Base-by-base conservation (phyloP, 176 grass and related monocot species). In the Juncus effusus region DNA sequence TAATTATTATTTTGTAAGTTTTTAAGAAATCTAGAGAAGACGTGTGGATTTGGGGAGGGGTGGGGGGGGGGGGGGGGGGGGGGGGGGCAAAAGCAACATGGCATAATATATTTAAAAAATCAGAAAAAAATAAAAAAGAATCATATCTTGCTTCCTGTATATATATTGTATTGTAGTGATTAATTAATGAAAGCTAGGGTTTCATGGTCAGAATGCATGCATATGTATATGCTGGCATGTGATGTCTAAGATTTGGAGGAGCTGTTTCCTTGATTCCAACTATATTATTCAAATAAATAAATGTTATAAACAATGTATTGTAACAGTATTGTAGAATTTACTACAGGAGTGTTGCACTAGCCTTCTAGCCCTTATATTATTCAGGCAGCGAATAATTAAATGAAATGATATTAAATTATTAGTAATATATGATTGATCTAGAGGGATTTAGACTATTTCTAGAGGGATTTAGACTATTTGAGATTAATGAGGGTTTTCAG, bases 211-310 rank as follows among this genome's bases (percentile, higher is more conserved):
- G 40, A 53, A 42, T 40, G 19, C 47, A 59, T 65, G 59, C 47
- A 10, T 28, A 28, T 83, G 72, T 62, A 69, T 63, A 75, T 67
- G 59, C 64, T 77, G 53, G 82, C 80, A 95, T 90, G 80, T 86
- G 83, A 86, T 54, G 66, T 66, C 75, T 67, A 79, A 80, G 63
- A 40, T 61, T 76, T 74, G 60, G 76, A 73, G 75, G 72, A 73
- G 72, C 83, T 83, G 87, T 85, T 88, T 88, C 87, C 82, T 88
- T 82, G 84, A 90, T 88, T 88, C 84, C 70, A 78, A 81, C 75
- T 69, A 40, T 57, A 69, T 47, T 47, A 47, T 47, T 47, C 44
- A 9, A 47, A 6, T 47, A 47, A 77, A 76, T 73, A 67, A 63
- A 62, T 56, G 59, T 62, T 76, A 38, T 62, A 50, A 73, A 49